Evolutionary conservation across 352 stramenopile genomes (phyloP).

Genomic region (Pythium oligandrum): DNA sequence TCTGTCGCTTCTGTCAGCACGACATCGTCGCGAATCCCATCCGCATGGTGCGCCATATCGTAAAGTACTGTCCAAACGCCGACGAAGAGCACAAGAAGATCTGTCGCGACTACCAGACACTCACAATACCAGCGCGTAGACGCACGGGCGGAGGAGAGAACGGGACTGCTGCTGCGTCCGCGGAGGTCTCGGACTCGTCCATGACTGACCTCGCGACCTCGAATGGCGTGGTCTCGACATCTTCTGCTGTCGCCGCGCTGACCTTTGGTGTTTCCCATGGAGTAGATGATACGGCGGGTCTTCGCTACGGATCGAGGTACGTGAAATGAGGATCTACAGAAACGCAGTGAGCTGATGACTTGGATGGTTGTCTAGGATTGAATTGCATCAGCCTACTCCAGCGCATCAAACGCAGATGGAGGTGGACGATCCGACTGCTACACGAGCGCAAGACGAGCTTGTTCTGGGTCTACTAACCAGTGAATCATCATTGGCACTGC

Average conservation of each 20-base stretch:
- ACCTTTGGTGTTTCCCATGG: constrained; percentile 1
- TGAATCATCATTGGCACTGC: constrained; percentile 5
- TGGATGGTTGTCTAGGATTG: too few relatives aligned
- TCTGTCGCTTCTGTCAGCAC: constrained; percentile 44
- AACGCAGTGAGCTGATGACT: too few relatives aligned
- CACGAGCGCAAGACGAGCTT: constrained; percentile 18
- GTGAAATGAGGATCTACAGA: too few relatives aligned
- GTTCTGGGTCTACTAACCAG: constrained; percentile 23
- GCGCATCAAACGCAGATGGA: too few relatives aligned
- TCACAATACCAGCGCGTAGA: constrained; percentile 22
- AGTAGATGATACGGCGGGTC: too few relatives aligned
- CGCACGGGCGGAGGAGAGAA: neutral
- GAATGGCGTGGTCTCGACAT: neutral
- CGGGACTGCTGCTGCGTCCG: neutral
- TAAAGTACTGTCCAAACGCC: constrained; percentile 31
- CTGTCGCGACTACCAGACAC: constrained; percentile 35
- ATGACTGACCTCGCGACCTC: too few relatives aligned
- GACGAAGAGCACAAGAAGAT: constrained; percentile 40
- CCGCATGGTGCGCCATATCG: constrained; percentile 45
- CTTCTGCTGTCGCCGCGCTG: neutral
- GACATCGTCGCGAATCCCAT: constrained; percentile 39
- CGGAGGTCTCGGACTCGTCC: too few relatives aligned
- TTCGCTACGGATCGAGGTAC: too few relatives aligned
- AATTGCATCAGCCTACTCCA: too few relatives aligned
- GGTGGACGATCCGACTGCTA: too few relatives aligned